These are phyloP conservation scores for Bolboschoenoplectus hybrid DNA, from an alignment of 202 grass and related monocot genomes.

Conservation along the genomic window DNA sequence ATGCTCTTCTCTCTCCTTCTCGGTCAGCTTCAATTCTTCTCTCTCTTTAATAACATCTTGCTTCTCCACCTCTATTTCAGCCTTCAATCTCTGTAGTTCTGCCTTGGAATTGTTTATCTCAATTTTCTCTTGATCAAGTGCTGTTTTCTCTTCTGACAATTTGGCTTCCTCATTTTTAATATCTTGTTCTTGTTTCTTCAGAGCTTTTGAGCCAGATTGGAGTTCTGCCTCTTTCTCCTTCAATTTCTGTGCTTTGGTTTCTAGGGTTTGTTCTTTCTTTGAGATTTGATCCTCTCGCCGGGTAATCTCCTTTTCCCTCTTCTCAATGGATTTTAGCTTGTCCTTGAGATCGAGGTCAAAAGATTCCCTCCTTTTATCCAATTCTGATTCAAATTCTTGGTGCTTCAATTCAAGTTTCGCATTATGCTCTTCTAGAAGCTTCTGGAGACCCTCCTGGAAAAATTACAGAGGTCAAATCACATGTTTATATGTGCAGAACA, in stretches of 20 bases:
- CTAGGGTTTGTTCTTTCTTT: slow-evolving; percentile 61
- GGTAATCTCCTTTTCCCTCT: slow-evolving; percentile 67
- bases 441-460: slow-evolving; percentile 78
- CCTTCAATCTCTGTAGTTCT: slow-evolving; percentile 64
- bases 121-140: slow-evolving; percentile 46
- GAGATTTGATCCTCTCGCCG: slow-evolving; percentile 56
- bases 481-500: neutral
- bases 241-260: slow-evolving; percentile 56
- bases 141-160: slow-evolving; percentile 62
- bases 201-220: slow-evolving; percentile 64
- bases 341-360: slow-evolving; percentile 63
- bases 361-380: slow-evolving; percentile 62
- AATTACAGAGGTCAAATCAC: slow-evolving; percentile 30
- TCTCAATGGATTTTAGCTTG: slow-evolving; percentile 52
- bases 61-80: slow-evolving; percentile 62
- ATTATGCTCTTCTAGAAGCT: slow-evolving; percentile 81
- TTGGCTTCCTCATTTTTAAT: slow-evolving; percentile 60
- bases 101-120: slow-evolving; percentile 50
- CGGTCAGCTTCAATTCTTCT: slow-evolving; percentile 66
- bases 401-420: slow-evolving; percentile 63
- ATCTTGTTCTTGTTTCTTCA: slow-evolving; percentile 80
- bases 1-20: slow-evolving; percentile 78
- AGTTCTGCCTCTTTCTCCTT: slow-evolving; percentile 71
- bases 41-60: slow-evolving; percentile 65
- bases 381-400: slow-evolving; percentile 68